phyloP scores from a whole-genome alignment of 768 basidiomycete genomes.

The Naganishia kalamii region DNA sequence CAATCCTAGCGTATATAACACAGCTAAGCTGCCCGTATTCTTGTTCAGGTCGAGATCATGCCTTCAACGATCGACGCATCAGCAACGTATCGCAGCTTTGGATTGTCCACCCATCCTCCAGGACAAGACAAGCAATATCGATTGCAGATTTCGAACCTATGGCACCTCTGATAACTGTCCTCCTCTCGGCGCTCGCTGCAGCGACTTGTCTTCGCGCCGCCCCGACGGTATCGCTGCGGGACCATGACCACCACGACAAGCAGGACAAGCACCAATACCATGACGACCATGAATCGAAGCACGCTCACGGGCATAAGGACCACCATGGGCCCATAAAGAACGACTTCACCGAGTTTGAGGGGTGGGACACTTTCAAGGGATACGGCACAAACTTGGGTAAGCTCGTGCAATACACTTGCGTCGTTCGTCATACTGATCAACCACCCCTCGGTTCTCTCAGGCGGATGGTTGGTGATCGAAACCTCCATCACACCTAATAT shows the following conservation, averaged over 20 bases:
- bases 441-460: background rate
- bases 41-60: too few species aligned
- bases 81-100: too few species aligned
- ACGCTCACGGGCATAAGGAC: background rate
- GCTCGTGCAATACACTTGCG: background rate
- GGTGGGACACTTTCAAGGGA: constrained; percentile 17
- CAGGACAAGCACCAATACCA: background rate
- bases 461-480: constrained; percentile 5
- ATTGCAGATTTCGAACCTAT: background rate
- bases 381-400: constrained; percentile 20
- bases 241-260: background rate
- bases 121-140: too few species aligned
- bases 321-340: background rate
- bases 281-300: background rate
- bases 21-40: too few species aligned
- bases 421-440: background rate
- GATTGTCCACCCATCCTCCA: too few species aligned
- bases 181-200: background rate
- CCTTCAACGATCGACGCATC: too few species aligned
- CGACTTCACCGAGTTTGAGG: background rate
- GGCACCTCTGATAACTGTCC: background rate
- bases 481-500: background rate
- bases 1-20: too few species aligned
- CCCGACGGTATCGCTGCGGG: background rate
- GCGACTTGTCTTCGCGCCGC: background rate